Base-by-base conservation (phyloP, 2,329 filamentous ascomycete species). In the Lachnellula cervina region DNA sequence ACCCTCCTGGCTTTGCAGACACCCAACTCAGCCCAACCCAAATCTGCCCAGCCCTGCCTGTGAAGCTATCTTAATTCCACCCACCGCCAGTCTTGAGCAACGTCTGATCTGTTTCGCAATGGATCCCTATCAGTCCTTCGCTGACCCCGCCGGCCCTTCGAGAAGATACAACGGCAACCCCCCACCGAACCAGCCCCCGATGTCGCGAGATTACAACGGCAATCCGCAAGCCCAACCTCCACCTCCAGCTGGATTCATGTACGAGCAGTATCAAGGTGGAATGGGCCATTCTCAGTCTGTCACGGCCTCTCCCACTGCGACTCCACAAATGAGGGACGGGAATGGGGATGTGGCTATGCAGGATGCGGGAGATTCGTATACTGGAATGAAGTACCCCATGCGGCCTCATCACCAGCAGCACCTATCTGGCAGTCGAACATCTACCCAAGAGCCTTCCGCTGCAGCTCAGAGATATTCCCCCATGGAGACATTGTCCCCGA, bases 401-500 rank as follows among this genome's bases (percentile, higher is more conserved):
- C 84, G 89, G 64, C 84, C 89, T 44, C 84, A 84, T 71, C 88
- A 91, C 69, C 86, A 90, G 70, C 84, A 90, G 67, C 85, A 93
- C 64, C 77, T 82, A 57, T 83, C 69, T 17, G 60, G 81, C 28
- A 70, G 75, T 62, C 72, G 75, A 59, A 62, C 75, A 58, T 90
- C 82, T 59, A 83, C 90, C 50, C 85, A 86, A 62, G 86, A 93
- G 68, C 85, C 89, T 57, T 94, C 90, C 44, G 80, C 89, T 50
- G 90, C 90, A 55, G 89, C 91, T 57, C 89, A 95, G 71, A 85
- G 92, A 69, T 97, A 97, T 74, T 97, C 93, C 47, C 94, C 93
- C 61, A 97, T 97, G 92, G 93, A 96, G 71, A 82, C 84, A 16
- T 77, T 95, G 59, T 90, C 91, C 58, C 89, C 91, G 42, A 84